Conservation (phyloP, 2,329 filamentous ascomycete genomes). For the Colletotrichum gigasporum region DNA sequence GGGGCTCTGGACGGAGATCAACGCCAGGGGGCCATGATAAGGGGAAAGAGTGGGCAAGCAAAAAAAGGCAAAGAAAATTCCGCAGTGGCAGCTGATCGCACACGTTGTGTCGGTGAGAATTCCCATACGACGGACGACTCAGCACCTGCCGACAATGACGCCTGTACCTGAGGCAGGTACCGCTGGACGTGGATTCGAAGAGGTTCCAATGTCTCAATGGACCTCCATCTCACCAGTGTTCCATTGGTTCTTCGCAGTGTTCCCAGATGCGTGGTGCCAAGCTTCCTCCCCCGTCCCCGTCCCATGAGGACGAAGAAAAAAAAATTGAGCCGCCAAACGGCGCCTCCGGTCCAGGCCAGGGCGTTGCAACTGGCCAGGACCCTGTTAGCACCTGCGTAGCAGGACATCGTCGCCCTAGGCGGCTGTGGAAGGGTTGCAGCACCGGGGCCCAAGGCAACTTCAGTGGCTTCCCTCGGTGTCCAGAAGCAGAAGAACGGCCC, state of each 20-base stretch:
- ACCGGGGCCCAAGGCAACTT: slow-evolving; percentile 2
- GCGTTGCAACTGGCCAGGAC: slow-evolving; percentile 13
- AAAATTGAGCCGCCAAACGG: slow-evolving; percentile 16
- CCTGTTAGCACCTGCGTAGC: slow-evolving; percentile 8
- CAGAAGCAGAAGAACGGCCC: slow-evolving; percentile 20
- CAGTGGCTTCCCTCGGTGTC: slow-evolving; percentile 26
- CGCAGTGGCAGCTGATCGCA: not conserved
- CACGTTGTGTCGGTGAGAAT: slow-evolving; percentile 6
- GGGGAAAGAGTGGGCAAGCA: not conserved
- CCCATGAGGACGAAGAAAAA: not conserved
- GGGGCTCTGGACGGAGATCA: not conserved
- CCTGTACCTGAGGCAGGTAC: not conserved
- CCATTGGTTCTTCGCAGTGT: not conserved
- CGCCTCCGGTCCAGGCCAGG: slow-evolving; percentile 10
- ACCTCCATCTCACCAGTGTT: not conserved
- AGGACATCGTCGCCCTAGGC: not conserved
- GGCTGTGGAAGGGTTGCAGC: slow-evolving; percentile 15
- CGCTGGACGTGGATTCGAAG: not conserved
- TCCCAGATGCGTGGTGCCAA: not conserved
- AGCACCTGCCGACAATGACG: not conserved
- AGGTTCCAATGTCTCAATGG: not conserved
- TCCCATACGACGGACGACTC: not conserved
- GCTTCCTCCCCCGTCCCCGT: not conserved
- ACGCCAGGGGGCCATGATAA: not conserved
- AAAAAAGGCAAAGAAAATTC: not conserved